Base-by-base conservation (phyloP, 2,329 filamentous ascomycete genomes). In the Dothistroma pini region DNA sequence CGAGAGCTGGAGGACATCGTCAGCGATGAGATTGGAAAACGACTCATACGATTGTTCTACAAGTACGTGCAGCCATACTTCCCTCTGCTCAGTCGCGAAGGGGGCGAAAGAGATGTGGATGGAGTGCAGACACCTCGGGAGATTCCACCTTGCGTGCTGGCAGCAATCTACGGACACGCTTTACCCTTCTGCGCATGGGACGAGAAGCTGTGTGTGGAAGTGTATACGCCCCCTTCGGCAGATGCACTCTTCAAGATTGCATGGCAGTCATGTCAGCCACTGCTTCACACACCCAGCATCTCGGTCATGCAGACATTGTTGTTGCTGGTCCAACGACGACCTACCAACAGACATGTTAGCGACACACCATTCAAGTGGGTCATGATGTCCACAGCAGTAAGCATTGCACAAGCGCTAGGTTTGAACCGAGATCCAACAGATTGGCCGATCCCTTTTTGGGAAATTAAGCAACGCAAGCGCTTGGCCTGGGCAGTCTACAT, bases 401-500 rank as follows among this genome's bases (percentile, higher is more conserved):
- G 81, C 44, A 78, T 86, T 50, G 82, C 80, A 0, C 83, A 86
- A 67, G 81, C 84, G 35, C 76, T 87, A 0, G 84, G 84, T 0
- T 75, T 87, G 11, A 83, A 87, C 57, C 76, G 87, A 1, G 85
- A 89, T 68, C 86, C 84, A 63, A 81, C 83, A 0, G 73, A 77
- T 21, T 89, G 86, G 86, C 80, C 81, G 11, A 83, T 89, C 48
- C 85, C 86, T 1, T 74, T 76, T 0, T 88, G 85, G 85, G 86
- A 89, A 67, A 81, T 84, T 57, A 83, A 85, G 0, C 75, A 88
- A 19, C 77, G 86, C 14, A 83, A 84, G 67, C 76, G 86, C 14
- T 74, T 89, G 0, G 85, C 83, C 0, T 89, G 86, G 86, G 85
- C 82, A 1, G 72, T 87, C 0, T 88, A 82, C 63, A 85, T 87